Evolutionary conservation across 2,329 filamentous ascomycete species (phyloP).

Genomic region (Colletotrichum magnum): DNA sequence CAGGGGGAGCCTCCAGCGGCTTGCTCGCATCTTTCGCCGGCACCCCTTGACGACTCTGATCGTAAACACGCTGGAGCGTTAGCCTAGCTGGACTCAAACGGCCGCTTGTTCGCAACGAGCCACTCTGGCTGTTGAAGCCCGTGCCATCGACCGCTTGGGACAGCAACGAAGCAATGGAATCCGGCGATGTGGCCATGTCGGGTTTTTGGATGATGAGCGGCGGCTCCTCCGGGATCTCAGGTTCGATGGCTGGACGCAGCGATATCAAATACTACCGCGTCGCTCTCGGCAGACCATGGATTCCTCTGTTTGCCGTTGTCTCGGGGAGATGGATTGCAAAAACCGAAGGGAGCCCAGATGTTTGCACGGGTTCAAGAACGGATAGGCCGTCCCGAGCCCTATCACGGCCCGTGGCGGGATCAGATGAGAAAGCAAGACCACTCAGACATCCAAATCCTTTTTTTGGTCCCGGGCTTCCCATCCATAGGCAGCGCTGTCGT

Average conservation of each 20-base stretch:
- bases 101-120: constrained; percentile 51
- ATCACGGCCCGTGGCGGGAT: constrained; percentile 17
- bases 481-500: neutral
- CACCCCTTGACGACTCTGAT: constrained; percentile 71
- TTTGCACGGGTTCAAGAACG: constrained; percentile 22
- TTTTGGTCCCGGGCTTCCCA: neutral
- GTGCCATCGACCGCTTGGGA: constrained; percentile 40
- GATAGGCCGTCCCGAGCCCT: constrained; percentile 20
- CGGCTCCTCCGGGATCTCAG: too few species aligned
- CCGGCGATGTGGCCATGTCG: constrained; percentile 21
- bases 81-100: constrained; percentile 71
- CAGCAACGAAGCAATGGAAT: constrained; percentile 28
- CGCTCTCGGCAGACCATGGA: neutral
- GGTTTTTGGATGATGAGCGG: neutral
- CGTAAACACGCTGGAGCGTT: constrained; percentile 73
- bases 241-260: neutral
- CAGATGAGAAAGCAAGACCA: neutral
- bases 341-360: constrained; percentile 10
- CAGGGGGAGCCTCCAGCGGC: constrained; percentile 59
- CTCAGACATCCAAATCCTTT: neutral
- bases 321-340: constrained; percentile 38
- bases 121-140: constrained; percentile 41
- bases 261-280: neutral
- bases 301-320: constrained; percentile 45
- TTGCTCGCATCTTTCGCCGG: constrained; percentile 64